Evolutionary conservation across 371 early-diverging fungal genomes (phyloP), one percentile per base, ranked within the genome.

Genomic region (Modicella reniformis): DNA sequence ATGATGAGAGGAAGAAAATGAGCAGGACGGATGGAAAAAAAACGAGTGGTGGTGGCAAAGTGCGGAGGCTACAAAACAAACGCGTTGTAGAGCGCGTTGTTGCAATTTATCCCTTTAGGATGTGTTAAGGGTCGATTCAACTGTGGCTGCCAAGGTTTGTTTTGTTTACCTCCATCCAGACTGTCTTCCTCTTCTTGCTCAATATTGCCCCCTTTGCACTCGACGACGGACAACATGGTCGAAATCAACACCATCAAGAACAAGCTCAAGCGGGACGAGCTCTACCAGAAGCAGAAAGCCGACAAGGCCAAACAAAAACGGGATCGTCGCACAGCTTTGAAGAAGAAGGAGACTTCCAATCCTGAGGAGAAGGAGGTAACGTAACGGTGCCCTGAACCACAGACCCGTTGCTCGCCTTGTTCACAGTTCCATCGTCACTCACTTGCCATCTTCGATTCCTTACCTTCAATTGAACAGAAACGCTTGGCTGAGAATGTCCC

Each of bases 401-500:
- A 48, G 37, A 37, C 37, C 37, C 37, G 6, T 21, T 48, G 6
- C 19, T 21, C 21, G 10, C 10, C n/a, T 48, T 48, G 10, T 37
- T 12, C 37, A 8, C 7, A 13, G 12, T 41, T 40, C 21, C 40
- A 34, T 4, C 26, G 34, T 58, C 12, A 37, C 40, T 40, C 28
- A 23, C 19, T n/a, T n/a, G n/a, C n/a, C n/a, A n/a, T n/a, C 12
- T 25, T 56, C 8, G 37, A 37, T 12, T 51, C 23, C 49, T 23
- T 6, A 21, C 52, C 17, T 25, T 52, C 21, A 12, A 29, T 49
- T 17, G 2, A 41, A 56, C 75, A 91, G 91, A 91, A 94, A 83
- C 91, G 98, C 53, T 84, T 97, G 74, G 87, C 87, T 52, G 88
- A 92, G 67, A 96, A 98, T 85, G 92, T 95, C 10, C 97, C 97